Evolutionary conservation across 257 asterid species (phyloP).

Genomic region (Henckelia pumila): DNA sequence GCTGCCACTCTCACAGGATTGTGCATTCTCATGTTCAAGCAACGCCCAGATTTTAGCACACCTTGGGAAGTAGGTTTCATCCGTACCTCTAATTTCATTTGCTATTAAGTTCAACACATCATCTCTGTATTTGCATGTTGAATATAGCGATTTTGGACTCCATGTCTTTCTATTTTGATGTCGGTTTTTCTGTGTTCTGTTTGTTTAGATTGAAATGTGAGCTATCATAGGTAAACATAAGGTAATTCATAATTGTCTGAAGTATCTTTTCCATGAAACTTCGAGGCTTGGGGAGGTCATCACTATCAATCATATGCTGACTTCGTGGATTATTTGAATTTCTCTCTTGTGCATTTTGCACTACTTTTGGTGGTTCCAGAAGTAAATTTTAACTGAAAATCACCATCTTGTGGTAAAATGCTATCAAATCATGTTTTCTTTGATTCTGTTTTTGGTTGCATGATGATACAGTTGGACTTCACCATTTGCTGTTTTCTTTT

Average conservation of each 20-base stretch:
- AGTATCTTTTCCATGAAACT: not conserved
- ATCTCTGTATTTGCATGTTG: not conserved
- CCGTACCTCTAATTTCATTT: slow-evolving; percentile 5
- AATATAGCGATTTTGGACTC: not conserved
- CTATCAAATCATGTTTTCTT: not conserved
- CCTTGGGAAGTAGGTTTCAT: slow-evolving; percentile 33
- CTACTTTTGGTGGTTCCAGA: not conserved
- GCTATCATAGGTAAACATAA: not conserved
- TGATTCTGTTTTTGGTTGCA: not conserved
- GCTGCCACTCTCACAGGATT: slow-evolving; percentile 42
- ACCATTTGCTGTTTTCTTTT: not conserved
- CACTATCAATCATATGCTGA: not conserved
- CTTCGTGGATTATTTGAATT: too few relatives aligned
- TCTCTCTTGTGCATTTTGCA: not conserved
- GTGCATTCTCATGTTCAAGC: slow-evolving; percentile 46
- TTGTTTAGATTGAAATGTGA: not conserved
- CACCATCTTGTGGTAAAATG: not conserved
- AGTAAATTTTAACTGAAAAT: not conserved
- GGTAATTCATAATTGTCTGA: not conserved
- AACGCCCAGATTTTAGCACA: slow-evolving; percentile 39
- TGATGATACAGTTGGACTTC: not conserved
- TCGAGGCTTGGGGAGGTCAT: not conserved
- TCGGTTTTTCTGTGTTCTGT: not conserved
- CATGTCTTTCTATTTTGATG: not conserved
- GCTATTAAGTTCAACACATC: not conserved